Evolutionary conservation across 208 protist species (phyloP).

Genomic region (Acanthamoeba triangularis): DNA sequence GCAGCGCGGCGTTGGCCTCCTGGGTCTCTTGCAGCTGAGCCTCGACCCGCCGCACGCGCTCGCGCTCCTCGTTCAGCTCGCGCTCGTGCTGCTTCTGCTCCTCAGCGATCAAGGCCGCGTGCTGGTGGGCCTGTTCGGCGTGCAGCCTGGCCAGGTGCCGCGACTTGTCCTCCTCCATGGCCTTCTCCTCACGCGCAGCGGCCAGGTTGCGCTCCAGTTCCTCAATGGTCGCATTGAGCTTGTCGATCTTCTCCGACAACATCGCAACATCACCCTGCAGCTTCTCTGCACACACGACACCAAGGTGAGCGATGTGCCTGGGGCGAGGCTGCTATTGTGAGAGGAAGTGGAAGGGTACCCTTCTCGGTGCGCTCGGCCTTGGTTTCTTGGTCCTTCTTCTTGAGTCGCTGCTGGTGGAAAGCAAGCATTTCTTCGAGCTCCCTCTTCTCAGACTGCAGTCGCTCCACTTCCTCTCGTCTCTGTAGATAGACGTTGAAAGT

Average conservation of each 20-base stretch:
- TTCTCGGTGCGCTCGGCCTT: constrained; percentile 32
- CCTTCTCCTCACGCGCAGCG: background rate
- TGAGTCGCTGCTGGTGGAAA: constrained; percentile 24
- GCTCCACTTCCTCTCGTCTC: constrained; percentile 25
- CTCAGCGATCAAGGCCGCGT: background rate
- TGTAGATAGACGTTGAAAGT: background rate
- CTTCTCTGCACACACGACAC: background rate
- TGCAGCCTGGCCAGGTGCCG: constrained; percentile 33
- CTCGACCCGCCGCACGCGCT: background rate
- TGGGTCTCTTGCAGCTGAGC: background rate
- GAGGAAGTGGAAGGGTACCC: background rate
- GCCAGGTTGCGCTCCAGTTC: background rate
- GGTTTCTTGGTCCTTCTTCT: constrained; percentile 55
- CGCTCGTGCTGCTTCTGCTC: constrained; percentile 48
- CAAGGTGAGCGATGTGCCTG: background rate
- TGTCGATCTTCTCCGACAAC: background rate
- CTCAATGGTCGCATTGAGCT: background rate
- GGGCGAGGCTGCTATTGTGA: background rate
- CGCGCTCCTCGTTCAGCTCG: background rate
- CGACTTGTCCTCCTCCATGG: constrained; percentile 33
- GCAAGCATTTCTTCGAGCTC: background rate
- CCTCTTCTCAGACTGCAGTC: background rate
- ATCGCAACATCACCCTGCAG: background rate
- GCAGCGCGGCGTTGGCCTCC: background rate
- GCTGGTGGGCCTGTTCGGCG: constrained; percentile 38